A percentile compares a stretch with the other conserved stretches of the same genome.
These are phyloP conservation scores for Dactylorhiza incarnata DNA, from an alignment of 106 monocot species.

Conservation along the genomic window DNA sequence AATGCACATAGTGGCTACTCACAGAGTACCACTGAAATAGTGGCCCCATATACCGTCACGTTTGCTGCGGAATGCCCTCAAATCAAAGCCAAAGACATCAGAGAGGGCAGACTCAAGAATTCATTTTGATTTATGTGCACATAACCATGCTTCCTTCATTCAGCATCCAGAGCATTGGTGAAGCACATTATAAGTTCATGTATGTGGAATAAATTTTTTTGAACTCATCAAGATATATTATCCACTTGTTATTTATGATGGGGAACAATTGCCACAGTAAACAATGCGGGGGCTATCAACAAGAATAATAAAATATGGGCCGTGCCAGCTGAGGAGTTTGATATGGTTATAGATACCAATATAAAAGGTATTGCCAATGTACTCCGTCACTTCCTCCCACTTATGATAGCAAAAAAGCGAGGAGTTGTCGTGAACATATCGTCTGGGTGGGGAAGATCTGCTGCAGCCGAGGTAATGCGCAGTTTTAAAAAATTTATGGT, in stretches of 20 bases:
- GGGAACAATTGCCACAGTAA: slow-evolving; percentile 42
- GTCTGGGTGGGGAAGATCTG: slow-evolving; percentile 91
- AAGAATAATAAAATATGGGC: slow-evolving; percentile 92
- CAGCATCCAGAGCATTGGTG: too few species aligned
- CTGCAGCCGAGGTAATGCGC: slow-evolving; percentile 71
- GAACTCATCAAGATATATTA: background rate
- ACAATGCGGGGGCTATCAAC: slow-evolving; percentile 93
- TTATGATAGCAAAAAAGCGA: slow-evolving; percentile 77
- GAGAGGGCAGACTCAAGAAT: too few species aligned
- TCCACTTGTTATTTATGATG: background rate
- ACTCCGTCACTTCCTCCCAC: slow-evolving; percentile 82
- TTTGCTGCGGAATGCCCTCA: too few species aligned
- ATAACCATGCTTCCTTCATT: too few species aligned
- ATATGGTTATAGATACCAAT: slow-evolving; percentile 85
- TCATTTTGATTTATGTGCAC: too few species aligned
- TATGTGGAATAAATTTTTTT: background rate
- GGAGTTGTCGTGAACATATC: slow-evolving; percentile 83
- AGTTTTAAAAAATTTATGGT: background rate
- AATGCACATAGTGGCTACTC: too few species aligned
- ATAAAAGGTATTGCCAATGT: slow-evolving; percentile 81
- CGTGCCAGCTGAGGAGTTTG: slow-evolving; percentile 89
- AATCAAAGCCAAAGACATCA: too few species aligned
- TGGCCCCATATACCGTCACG: too few species aligned
- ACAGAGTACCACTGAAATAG: too few species aligned
- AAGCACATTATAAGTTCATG: background rate